Base-by-base conservation (phyloP, 1,284 basidiomycete species). In the Hymenochaete sp. region DNA sequence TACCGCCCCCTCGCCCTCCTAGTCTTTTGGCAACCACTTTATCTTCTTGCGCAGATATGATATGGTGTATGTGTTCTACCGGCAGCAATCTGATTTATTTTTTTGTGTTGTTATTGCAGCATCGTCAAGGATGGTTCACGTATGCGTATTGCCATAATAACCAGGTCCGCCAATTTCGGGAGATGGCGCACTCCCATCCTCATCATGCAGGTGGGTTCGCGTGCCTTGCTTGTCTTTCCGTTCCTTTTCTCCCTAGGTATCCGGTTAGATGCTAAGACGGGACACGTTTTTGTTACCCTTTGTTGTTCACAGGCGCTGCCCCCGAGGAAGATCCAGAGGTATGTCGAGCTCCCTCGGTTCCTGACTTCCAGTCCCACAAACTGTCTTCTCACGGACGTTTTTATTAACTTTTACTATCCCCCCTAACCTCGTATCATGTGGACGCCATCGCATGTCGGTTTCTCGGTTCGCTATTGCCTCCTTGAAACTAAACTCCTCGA, bases 121-220 rank as follows among this genome's bases (percentile, higher is more conserved):
- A 84, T 62, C 76, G 78, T 56, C 84, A 88, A 71, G 75, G 82
- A 31, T 97, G 93, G 93, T 96, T 95, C 67, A 96, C 92, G 33
- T 96, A 95, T 64, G 83, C 88, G 49, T 95, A 95, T 65, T 95
- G 92, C 68, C 91, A 93, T 65, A 85, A 88, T 64, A 74, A 79
- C 49, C 79, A 90, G 65, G 85, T 92, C 51, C 79, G 89, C 47
- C 91, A 95, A 65, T 95, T 95, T 68, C 82, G 83, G 58, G 87
- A 89, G 65, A 67, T 72, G 47, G 53, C 74, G 44, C 78, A 79
- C 53, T 69, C 77, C 44, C 76, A 79, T 55, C 68, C 77, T 44
- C 76, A 79, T 55, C 68, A 73, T 53, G 67, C 78, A 63, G 82
- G 83, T 82, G 65, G 67, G 61, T 58, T 48, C 39, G 47, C 46